Percentiles rank a stretch among this genome's conserved stretches.
phyloP scores from a whole-genome alignment of 495 filamentous ascomycete genomes.

The Amphirosellinia nigrospora region DNA sequence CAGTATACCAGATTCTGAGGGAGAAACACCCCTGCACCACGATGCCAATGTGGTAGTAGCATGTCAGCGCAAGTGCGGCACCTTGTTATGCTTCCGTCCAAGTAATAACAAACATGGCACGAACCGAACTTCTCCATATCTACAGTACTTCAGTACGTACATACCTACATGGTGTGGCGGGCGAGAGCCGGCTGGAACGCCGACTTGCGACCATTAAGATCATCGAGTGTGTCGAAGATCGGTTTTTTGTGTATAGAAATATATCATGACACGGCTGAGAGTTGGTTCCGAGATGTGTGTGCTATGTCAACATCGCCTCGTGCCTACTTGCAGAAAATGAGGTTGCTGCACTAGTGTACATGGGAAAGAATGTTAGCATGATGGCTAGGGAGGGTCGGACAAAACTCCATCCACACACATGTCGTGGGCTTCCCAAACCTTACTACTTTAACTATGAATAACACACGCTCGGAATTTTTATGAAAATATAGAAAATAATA shows the following conservation, averaged over 20 bases:
- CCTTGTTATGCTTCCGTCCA: constrained; percentile 5
- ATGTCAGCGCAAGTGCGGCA: constrained; percentile 24
- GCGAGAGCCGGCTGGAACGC: not conserved
- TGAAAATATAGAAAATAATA: no score
- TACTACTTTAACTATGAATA: no score
- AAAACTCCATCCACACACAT: no score
- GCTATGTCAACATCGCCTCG: not conserved
- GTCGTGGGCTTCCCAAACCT: no score
- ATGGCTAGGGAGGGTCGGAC: no score
- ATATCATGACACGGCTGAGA: not conserved
- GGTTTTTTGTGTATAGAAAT: not conserved
- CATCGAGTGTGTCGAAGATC: not conserved
- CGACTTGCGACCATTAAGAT: not conserved
- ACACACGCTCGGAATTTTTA: no score
- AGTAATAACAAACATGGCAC: constrained; percentile 7
- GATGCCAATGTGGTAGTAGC: constrained; percentile 9
- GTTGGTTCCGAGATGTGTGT: not conserved
- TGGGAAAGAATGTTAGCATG: constrained; percentile 7
- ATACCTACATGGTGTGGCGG: not conserved
- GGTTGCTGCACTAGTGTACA: not conserved
- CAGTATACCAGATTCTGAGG: not conserved
- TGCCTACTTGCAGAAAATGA: not conserved
- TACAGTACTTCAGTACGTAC: not conserved
- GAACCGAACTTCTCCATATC: constrained; percentile 3
- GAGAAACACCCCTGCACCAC: constrained; percentile 16